Evolutionary conservation across 108 stramenopile species (phyloP).

Genomic region (Skeletonema menzelii): DNA sequence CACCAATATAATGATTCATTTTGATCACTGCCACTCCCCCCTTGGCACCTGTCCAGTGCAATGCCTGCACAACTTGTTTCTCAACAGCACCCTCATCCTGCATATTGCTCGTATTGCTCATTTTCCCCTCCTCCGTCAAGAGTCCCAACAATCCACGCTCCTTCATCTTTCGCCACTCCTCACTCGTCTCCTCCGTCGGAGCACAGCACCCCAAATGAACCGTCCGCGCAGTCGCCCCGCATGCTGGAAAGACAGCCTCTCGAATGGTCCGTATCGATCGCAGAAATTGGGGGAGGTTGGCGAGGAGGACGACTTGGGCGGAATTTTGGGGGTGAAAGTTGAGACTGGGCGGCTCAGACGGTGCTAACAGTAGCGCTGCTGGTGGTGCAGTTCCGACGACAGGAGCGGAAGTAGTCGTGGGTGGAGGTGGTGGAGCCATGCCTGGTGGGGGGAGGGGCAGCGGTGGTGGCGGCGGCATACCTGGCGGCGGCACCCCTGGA

Average conservation of each 20-base stretch:
- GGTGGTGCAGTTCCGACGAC: neutral
- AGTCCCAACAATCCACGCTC: conserved; percentile 28
- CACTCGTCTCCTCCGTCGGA: neutral
- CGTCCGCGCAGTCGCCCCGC: conserved; percentile 26
- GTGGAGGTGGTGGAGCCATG: neutral
- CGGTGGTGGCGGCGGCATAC: conserved; percentile 18
- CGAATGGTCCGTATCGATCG: conserved; percentile 35
- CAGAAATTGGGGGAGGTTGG: conserved; percentile 28
- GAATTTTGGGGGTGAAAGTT: conserved; percentile 27
- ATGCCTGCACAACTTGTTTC: neutral
- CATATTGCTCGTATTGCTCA: neutral
- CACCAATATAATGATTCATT: conserved; percentile 24
- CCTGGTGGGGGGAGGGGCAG: neutral
- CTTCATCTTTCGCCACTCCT: conserved; percentile 16
- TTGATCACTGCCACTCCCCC: conserved; percentile 41
- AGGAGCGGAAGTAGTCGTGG: conserved; percentile 32
- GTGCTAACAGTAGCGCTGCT: neutral
- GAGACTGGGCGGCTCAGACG: neutral
- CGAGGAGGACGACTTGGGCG: conserved; percentile 37
- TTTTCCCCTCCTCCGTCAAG: neutral
- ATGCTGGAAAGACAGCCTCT: conserved; percentile 31
- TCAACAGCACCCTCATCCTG: neutral
- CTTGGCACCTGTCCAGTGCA: conserved; percentile 22
- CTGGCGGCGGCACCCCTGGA: conserved; percentile 12
- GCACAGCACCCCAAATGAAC: conserved; percentile 41